A percentile compares a stretch with the other conserved stretches of the same genome.
Conservation (phyloP, 83 land plant species). For the Picea abies region DNA sequence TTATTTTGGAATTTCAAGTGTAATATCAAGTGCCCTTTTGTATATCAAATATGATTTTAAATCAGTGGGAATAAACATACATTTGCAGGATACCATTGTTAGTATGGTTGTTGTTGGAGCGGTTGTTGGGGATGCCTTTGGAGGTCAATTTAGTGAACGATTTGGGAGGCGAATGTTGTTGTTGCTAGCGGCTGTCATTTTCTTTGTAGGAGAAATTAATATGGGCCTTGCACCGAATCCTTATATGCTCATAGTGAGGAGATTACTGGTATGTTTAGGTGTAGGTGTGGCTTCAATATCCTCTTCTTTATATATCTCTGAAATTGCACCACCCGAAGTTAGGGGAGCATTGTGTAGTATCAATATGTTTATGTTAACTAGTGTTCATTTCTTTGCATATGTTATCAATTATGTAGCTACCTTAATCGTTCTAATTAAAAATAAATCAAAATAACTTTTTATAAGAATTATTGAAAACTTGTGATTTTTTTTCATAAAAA, state of each 20-base stretch:
- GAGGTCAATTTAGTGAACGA: conserved; percentile 65
- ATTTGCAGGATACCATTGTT: conserved; percentile 69
- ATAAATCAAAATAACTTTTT: no score
- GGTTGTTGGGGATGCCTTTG: conserved; percentile 71
- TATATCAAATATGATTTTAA: conserved; percentile 58
- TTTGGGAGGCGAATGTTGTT: conserved; percentile 59
- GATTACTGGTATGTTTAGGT: conserved; percentile 73
- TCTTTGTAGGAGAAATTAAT: conserved; percentile 62
- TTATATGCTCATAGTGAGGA: conserved; percentile 52
- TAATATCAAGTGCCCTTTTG: conserved; percentile 63
- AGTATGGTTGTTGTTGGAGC: conserved; percentile 88
- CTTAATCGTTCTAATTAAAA: no score
- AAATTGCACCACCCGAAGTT: conserved; percentile 71
- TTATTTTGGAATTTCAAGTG: conserved; percentile 25
- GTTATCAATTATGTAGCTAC: conserved; percentile 48
- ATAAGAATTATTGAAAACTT: no score
- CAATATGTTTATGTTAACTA: conserved; percentile 71
- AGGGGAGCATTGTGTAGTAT: conserved; percentile 76
- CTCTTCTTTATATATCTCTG: conserved; percentile 81
- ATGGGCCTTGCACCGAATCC: conserved; percentile 79
- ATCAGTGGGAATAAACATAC: conserved; percentile 24
- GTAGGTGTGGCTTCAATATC: conserved; percentile 94
- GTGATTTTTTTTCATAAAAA: no score
- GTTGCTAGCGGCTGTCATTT: conserved; percentile 53
- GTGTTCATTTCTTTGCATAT: conserved; percentile 76